Base-by-base conservation (phyloP, 768 basidiomycete species). In the Harrya chromipes region DNA sequence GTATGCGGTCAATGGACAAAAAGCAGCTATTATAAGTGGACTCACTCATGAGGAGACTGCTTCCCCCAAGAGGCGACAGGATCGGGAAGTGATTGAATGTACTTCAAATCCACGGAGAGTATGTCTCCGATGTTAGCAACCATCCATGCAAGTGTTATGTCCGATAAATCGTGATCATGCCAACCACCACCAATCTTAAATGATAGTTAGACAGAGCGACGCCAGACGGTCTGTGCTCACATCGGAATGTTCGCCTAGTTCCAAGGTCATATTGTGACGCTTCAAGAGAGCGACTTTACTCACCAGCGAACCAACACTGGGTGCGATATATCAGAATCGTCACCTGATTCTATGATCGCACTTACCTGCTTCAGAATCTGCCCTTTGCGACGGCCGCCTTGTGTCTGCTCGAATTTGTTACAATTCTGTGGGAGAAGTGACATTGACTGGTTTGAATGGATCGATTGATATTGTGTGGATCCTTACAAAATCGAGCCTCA, bases 291-390 rank as follows among this genome's bases (percentile, higher is more conserved):
- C 13, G 20, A n/a, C 11, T 20, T 40, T 39, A 44, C 73, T 59
- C 59, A 80, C 85, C 86, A 46, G 77, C 66, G 60, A 89, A 89
- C 86, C 87, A 89, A 55, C 81, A 84, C 82, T 85, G 31, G 23
- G 27, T 24, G 14, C 17, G 8, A 47, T 39, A 33, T 12, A 20
- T 61, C 36, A 64, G 52, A 14, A 39, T 43, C 42, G 3, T 17
- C 23, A 27, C 20, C n/a, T 16, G 3, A 38, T 10, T 40, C 19
- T 31, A 40, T 21, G 19, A 40, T 40, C 19, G 35, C 14, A 47
- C 69, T 59, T 52, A 80, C 84, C 73, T 89, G 86, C 49, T 78
- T 80, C 52, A 89, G 62, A 13, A 76, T 58, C 55, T 89, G 87
- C 7, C 73, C 73, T 59, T 82, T 84, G 40, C 56, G 61, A 39